Percentiles rank a stretch among this genome's conserved stretches.
phyloP scores from a whole-genome alignment of 2,329 filamentous ascomycete genomes.

The Xylaria sp. region DNA sequence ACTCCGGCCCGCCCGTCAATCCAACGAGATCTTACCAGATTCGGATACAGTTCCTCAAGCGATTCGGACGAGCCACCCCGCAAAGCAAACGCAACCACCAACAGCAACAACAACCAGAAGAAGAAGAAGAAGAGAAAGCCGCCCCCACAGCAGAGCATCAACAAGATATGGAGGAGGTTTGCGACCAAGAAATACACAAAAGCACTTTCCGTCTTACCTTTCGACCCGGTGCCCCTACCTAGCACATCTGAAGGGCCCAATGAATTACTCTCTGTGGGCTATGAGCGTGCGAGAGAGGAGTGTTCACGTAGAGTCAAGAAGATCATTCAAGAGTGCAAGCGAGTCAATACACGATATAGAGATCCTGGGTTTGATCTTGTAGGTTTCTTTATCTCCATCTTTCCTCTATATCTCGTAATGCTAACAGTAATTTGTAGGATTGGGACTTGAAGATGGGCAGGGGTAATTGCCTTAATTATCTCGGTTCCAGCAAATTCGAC shows the following conservation, averaged over 20 bases:
- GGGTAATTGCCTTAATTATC: constrained; percentile 64
- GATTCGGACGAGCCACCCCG: constrained; percentile 58
- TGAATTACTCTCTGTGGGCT: constrained; percentile 68
- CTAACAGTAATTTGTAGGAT: constrained; percentile 56
- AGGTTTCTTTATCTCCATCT: constrained; percentile 50
- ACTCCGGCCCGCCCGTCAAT: constrained; percentile 30
- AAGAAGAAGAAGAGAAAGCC: constrained; percentile 68
- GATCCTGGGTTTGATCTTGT: constrained; percentile 70
- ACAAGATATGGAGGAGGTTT: constrained; percentile 73
- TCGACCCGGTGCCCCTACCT: constrained; percentile 65
- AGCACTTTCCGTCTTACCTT: constrained; percentile 72
- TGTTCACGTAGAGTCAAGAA: constrained; percentile 70
- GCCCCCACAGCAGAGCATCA: constrained; percentile 72
- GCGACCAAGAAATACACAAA: constrained; percentile 71
- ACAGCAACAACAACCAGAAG: constrained; percentile 56
- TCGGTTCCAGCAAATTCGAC: constrained; percentile 63
- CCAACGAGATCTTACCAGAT: constrained; percentile 44
- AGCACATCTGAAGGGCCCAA: constrained; percentile 64
- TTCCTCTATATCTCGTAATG: constrained; percentile 44
- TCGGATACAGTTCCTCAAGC: constrained; percentile 61
- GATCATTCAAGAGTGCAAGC: constrained; percentile 72
- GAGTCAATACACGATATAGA: constrained; percentile 83
- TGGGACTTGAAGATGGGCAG: constrained; percentile 75
- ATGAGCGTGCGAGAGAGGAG: constrained; percentile 70
- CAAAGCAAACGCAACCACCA: constrained; percentile 46